These are phyloP conservation scores for Starmerella sirachaensis DNA, from an alignment of 805 yeast genomes.

Conservation along the genomic window DNA sequence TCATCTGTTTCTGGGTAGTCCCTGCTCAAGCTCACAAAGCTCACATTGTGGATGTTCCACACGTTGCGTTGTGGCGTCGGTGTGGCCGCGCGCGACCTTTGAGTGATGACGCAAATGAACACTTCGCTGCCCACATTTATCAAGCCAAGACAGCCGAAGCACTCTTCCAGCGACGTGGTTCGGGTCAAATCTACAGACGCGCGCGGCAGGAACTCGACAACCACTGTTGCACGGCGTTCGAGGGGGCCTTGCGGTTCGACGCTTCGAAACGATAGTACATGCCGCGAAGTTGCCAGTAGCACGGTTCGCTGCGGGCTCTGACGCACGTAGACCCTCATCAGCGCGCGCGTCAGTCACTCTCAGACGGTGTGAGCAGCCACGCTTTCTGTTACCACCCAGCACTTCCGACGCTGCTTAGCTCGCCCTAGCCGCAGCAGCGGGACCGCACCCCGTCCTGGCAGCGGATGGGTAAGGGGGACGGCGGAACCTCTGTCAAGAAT, in stretches of 20 bases:
- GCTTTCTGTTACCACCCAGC: too few relatives aligned
- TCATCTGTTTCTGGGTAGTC: slow-evolving; percentile 41
- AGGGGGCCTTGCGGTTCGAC: slow-evolving; percentile 11
- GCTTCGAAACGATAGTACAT: slow-evolving; percentile 42
- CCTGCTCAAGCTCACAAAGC: slow-evolving; percentile 63
- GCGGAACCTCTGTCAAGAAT: too few relatives aligned
- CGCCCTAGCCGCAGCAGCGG: too few relatives aligned
- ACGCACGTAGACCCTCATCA: slow-evolving; percentile 55
- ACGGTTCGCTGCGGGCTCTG: slow-evolving; percentile 51
- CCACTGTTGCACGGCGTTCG: slow-evolving; percentile 21
- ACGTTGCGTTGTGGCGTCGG: slow-evolving; percentile 74
- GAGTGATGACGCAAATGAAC: slow-evolving; percentile 69
- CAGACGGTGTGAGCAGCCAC: too few relatives aligned
- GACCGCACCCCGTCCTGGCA: too few relatives aligned
- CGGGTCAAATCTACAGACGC: slow-evolving; percentile 30
- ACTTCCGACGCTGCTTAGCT: too few relatives aligned
- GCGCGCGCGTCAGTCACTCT: too few relatives aligned
- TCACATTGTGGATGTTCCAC: slow-evolving; percentile 71
- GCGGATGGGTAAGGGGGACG: too few relatives aligned
- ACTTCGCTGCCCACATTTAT: slow-evolving; percentile 55
- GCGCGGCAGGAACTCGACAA: slow-evolving; percentile 38
- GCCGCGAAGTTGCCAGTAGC: slow-evolving; percentile 47
- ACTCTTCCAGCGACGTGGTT: slow-evolving; percentile 32
- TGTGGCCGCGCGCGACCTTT: slow-evolving; percentile 62
- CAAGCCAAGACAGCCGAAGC: slow-evolving; percentile 58